Evolutionary conservation across 257 asterid species (phyloP), one percentile per base, ranked within the genome.

Genomic region (Nicotiana sylvestris): DNA sequence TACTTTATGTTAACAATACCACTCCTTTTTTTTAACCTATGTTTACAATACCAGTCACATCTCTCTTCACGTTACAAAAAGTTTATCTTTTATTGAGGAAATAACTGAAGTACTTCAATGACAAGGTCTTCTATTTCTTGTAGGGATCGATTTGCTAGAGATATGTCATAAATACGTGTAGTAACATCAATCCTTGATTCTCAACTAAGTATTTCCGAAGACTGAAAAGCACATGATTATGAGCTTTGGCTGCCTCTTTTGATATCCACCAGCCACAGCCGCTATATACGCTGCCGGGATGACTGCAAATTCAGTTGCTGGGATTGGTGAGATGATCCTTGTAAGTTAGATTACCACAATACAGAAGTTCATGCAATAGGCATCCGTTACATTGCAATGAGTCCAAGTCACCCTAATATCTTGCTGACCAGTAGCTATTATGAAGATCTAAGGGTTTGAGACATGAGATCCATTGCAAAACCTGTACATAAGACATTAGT

Each of bases 291-390:
- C 97, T 1, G 99, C 95, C 0, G 94, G 21, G 99, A 95, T 66
- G 98, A 95, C 91, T 94, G 99, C 90, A 93, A 86, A 80, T 92
- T 95, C 83, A 84, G 91, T 61, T 89, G 98, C 85, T 94, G 98
- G 98, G 98, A 94, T 86, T 84, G 85, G 81, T 92, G 97, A 3
- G 91, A 91, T 12, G 87, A 87, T 81, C 93, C 97, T 81, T 89
- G 90, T 37, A 91, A 81, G 15, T 7, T 53, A 62, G 95, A 90
- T 51, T 93, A 93, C 87, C 92, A 88, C 60, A 89, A 92, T 33
- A 66, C 85, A 2, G 92, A 93, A 88, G 87, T 85, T 64, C 97
- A 94, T 84, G 89, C 69, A 58, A 95, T 95, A 98, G 98, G 97
- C 70, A 83, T 94, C 76, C 91, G 97, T 83, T 92, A 92, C 69